Conservation (phyloP, 2,329 filamentous ascomycete species). For the Cryphonectria japonica region DNA sequence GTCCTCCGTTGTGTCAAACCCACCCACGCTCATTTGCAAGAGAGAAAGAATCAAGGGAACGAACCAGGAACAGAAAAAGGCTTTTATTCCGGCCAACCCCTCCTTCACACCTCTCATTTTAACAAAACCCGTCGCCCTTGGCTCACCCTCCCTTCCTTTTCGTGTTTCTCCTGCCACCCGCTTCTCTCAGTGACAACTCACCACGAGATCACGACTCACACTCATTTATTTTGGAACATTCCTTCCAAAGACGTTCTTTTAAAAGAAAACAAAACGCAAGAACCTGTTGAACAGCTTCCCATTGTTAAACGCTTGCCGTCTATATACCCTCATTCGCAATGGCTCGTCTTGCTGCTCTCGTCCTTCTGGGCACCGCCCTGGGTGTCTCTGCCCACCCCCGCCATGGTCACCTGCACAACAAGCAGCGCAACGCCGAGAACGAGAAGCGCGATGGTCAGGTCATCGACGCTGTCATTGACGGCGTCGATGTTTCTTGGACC, state of each 20-base stretch:
- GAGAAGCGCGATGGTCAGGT: constrained; percentile 31
- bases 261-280: neutral
- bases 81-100: neutral
- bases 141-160: neutral
- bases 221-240: constrained; percentile 19
- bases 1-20: constrained; percentile 15
- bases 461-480: constrained; percentile 36
- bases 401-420: constrained; percentile 44
- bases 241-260: constrained; percentile 7
- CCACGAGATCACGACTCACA: constrained; percentile 23
- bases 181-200: neutral
- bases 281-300: constrained; percentile 5
- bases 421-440: constrained; percentile 34
- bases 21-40: constrained; percentile 18
- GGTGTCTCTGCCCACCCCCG: constrained; percentile 39
- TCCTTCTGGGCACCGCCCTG: constrained; percentile 40
- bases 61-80: neutral
- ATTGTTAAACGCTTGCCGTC: neutral
- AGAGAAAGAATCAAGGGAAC: neutral
- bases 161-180: constrained; percentile 6
- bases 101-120: neutral
- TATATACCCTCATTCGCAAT: constrained; percentile 17
- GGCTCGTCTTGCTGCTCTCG: constrained; percentile 34
- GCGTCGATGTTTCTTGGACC: constrained; percentile 36
- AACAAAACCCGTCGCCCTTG: neutral